Evolutionary conservation across 371 early-diverging fungal genomes (phyloP), one percentile per base, ranked within the genome.

Genomic region (Mucor plumbeus): DNA sequence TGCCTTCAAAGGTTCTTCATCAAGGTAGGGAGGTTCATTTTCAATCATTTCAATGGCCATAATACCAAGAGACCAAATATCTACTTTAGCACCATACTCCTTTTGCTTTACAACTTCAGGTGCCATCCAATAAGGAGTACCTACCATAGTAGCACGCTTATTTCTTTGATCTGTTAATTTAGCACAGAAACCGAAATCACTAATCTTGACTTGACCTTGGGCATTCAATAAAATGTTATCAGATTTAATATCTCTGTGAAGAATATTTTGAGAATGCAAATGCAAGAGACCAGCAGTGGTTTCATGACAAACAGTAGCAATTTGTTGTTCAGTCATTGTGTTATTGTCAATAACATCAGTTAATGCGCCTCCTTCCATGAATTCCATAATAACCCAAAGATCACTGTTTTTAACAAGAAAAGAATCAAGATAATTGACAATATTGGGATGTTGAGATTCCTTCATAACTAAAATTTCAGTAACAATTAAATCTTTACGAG

Each of bases 41-140:
- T 98, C 97, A 70, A 97, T 89, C 95, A 99, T 95, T 81, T 99
- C 98, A 72, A 98, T 98, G 1, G 97, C 94, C 92, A 96, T 94
- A 65, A 97, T 95, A 59, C 96, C 95, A 56, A 94, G 73, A 6
- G 95, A 94, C 97, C 97, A 97, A 61, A 95, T 90, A 80, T 97
- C 98, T 13, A 94, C 94, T 78, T 92, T 92, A 61, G 87, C 87
- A 14, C 93, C 95, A 73, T 97, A 98, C 55, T 94, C 92, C 74
- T 93, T 92, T 64, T 92, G 93, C 79, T 87, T 93, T 61, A 97
- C 94, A 0, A 96, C 93, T 75, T 96, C 97, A 21, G 96, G 96
- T 13, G 96, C 93, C 94, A 94, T 92, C 91, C 93, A 93, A 72
- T 94, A 94, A 15, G 94, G 93, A 13, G 98, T 97, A 36, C 98